Conservation (phyloP, 2,329 filamentous ascomycete species). For the Fusarium subtropicale region DNA sequence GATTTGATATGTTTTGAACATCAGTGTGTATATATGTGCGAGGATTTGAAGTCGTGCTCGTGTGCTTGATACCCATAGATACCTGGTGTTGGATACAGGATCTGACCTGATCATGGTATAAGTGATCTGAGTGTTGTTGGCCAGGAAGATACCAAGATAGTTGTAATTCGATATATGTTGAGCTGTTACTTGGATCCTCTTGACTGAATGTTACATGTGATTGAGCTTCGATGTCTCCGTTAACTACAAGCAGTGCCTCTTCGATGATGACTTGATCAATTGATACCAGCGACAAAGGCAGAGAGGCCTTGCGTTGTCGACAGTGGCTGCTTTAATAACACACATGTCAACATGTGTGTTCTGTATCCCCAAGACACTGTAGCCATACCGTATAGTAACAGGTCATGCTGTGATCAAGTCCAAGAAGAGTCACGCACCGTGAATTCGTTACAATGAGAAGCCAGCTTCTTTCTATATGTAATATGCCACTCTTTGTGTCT, state of each 20-base stretch:
- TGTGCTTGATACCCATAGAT: slow-evolving; percentile 32
- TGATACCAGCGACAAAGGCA: background rate
- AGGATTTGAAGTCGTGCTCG: slow-evolving; percentile 11
- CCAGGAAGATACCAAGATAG: slow-evolving; percentile 19
- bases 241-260: no score
- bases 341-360: background rate
- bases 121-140: slow-evolving; percentile 6
- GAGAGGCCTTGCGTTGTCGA: background rate
- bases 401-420: background rate
- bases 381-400: background rate
- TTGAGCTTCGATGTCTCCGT: background rate
- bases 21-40: slow-evolving; percentile 25
- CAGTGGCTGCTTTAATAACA: background rate
- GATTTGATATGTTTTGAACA: slow-evolving; percentile 15
- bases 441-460: background rate
- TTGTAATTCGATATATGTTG: slow-evolving; percentile 25
- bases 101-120: background rate
- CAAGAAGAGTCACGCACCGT: background rate
- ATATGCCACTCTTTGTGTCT: background rate
- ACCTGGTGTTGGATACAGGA: background rate
- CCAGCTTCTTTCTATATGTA: background rate
- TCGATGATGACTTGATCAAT: background rate
- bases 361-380: background rate
- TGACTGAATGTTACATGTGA: background rate
- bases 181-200: background rate